Percentiles rank a stretch among this genome's conserved stretches.
phyloP scores from a whole-genome alignment of 1,139 yeast genomes.

The Suhomyces panamericanus region DNA sequence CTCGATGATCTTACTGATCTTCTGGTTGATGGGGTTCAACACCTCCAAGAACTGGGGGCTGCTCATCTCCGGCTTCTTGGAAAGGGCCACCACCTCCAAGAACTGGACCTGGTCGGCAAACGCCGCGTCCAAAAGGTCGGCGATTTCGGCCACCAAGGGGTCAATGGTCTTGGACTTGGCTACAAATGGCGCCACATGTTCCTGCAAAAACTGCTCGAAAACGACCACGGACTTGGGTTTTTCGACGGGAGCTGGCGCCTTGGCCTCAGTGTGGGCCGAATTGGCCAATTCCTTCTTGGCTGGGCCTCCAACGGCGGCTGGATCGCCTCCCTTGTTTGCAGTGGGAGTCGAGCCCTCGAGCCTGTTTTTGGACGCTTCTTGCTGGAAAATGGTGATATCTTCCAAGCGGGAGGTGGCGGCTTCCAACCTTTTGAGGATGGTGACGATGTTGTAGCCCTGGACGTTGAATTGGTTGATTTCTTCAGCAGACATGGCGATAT shows the following conservation, averaged over 20 bases:
- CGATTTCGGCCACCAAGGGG: constrained; percentile 61
- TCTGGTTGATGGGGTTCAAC: constrained; percentile 68
- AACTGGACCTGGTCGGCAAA: constrained; percentile 59
- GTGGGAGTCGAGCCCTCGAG: constrained; percentile 8
- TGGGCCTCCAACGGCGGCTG: constrained; percentile 1
- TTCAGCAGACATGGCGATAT: constrained; percentile 34
- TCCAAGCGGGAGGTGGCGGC: constrained; percentile 93
- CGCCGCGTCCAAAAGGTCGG: constrained; percentile 56
- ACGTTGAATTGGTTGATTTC: constrained; percentile 55
- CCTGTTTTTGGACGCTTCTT: constrained; percentile 36
- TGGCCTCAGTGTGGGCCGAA: not conserved
- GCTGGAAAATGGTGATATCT: constrained; percentile 81
- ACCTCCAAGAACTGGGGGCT: constrained; percentile 57
- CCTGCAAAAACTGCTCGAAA: constrained; percentile 56
- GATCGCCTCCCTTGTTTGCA: constrained; percentile 17
- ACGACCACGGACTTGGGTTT: constrained; percentile 47
- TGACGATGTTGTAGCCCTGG: constrained; percentile 80
- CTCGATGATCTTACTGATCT: constrained; percentile 56
- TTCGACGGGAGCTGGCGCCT: constrained; percentile 2
- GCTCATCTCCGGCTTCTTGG: constrained; percentile 64
- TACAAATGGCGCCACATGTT: constrained; percentile 60
- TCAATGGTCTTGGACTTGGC: constrained; percentile 60
- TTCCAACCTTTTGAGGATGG: constrained; percentile 80
- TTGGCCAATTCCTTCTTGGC: too few relatives aligned
- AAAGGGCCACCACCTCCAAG: constrained; percentile 56